Base-by-base conservation (phyloP, 208 protist species). In the Lotmaria passim region DNA sequence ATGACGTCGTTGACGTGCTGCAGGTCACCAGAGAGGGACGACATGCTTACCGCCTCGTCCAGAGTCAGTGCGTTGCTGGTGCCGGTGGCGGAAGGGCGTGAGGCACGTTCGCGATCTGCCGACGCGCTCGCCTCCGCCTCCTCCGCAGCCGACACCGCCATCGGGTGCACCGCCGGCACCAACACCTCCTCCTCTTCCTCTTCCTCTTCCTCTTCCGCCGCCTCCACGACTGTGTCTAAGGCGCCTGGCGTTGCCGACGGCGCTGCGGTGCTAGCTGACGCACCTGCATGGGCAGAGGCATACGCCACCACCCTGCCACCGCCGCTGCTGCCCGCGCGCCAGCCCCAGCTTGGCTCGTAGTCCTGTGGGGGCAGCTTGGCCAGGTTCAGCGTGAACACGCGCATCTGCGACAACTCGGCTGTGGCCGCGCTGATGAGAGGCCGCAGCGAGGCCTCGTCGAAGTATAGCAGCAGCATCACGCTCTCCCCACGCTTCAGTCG, bases 331-430 rank as follows among this genome's bases (percentile, higher is more conserved):
- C 39, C 34, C 34, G 55, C 4, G 44, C 52, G 71, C 34, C 46
- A 43, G 41, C 28, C 53, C 11, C 33, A 36, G 14, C 24, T 33
- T 43, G 33, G 12, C 50, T 81, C 79, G 67, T 87, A 88, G 24
- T 89, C 84, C 34, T 81, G 69, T 28, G 75, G 70, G 1, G 84
- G 82, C n/a, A 93, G 59, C 34, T 53, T 72, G n/a, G 75, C 59
- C 31, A 94, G 76, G 58, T 94, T 77, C 14, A 90, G 70, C 23
- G 75, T 79, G 48, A 90, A 94, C 43, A 91, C 72, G 34, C 85
- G 88, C 60, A 82, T 81, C 50, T 79, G 69, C 31, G 83, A 86
- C 17, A 91, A 69, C 23, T 82, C 53, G 53, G 23, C 59, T 14
- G 88, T 93, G 26, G 71, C 38, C 36, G 30, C 48, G 51, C 68